A percentile compares a stretch with the other conserved stretches of the same genome.
Evolutionary conservation across 2,329 filamentous ascomycete genomes (phyloP).

Genomic region (Microcyclospora tardicrescens): DNA sequence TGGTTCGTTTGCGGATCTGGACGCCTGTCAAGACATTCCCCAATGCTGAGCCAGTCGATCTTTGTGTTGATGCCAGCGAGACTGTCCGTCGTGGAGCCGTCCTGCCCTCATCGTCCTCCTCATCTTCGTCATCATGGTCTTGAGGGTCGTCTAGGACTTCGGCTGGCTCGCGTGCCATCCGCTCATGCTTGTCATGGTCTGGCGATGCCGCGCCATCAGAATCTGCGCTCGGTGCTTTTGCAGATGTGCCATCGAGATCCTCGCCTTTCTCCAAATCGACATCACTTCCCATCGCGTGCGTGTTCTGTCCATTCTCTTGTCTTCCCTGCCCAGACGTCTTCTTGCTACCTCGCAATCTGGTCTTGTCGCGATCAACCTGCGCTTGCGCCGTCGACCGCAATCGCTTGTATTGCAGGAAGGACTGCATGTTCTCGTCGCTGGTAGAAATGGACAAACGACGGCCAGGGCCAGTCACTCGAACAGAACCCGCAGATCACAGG

Average conservation of each 20-base stretch:
- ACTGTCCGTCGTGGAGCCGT: conserved; percentile 10
- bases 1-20: conserved; percentile 22
- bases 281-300: neutral
- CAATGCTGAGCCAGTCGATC: conserved; percentile 21
- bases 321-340: neutral
- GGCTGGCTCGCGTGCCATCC: conserved; percentile 6
- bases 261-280: neutral
- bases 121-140: conserved; percentile 6
- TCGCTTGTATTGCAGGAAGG: conserved; percentile 15
- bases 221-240: neutral
- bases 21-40: conserved; percentile 25
- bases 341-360: neutral
- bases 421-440: conserved; percentile 14
- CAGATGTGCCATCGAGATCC: neutral
- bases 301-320: neutral
- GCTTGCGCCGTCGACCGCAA: conserved; percentile 8
- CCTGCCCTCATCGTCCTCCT: conserved; percentile 12
- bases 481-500: too few relatives aligned
- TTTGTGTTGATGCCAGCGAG: conserved; percentile 18
- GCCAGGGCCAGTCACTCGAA: too few relatives aligned
- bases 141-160: conserved; percentile 5
- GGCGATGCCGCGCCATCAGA: neutral
- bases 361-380: conserved; percentile 7
- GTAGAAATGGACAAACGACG: too few relatives aligned
- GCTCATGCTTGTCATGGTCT: conserved; percentile 4